Evolutionary conservation across 495 filamentous ascomycete genomes (phyloP).

Genomic region (Penicillium malachiteum): DNA sequence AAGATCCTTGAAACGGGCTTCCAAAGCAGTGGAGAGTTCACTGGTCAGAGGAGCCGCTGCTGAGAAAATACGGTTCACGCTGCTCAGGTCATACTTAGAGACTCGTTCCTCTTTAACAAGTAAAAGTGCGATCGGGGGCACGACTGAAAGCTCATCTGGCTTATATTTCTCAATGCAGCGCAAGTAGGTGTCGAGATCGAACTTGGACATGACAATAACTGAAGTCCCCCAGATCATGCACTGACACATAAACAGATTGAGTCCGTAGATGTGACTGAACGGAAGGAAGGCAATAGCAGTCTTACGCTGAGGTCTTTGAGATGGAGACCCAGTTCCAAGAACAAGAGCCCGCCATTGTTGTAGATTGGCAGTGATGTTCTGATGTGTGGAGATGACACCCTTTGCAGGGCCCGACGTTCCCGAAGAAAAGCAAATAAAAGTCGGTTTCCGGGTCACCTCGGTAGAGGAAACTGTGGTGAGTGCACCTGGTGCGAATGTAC

Average conservation of each 20-base stretch:
- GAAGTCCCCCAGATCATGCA: slow-evolving; percentile 21
- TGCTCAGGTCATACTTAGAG: slow-evolving; percentile 67
- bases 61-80: slow-evolving; percentile 69
- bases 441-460: slow-evolving; percentile 13
- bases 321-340: slow-evolving; percentile 9
- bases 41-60: slow-evolving; percentile 77
- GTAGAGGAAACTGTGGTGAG: slow-evolving; percentile 6
- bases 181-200: slow-evolving; percentile 58
- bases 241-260: slow-evolving; percentile 24
- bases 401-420: slow-evolving; percentile 26
- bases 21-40: slow-evolving; percentile 61
- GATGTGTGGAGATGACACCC: slow-evolving; percentile 66
- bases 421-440: slow-evolving; percentile 24
- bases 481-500: slow-evolving; percentile 10
- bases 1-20: slow-evolving; percentile 48
- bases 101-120: slow-evolving; percentile 69
- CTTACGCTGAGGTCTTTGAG: slow-evolving; percentile 45
- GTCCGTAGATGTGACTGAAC: slow-evolving; percentile 86
- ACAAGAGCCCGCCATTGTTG: slow-evolving; percentile 24
- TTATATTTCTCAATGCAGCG: slow-evolving; percentile 20
- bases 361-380: slow-evolving; percentile 71
- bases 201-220: slow-evolving; percentile 69
- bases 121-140: slow-evolving; percentile 74
- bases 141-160: slow-evolving; percentile 31
- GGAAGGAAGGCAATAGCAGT: slow-evolving; percentile 72